Base-by-base conservation (phyloP, 164 flowering plant species). In the Dillenia suffruticosa region DNA sequence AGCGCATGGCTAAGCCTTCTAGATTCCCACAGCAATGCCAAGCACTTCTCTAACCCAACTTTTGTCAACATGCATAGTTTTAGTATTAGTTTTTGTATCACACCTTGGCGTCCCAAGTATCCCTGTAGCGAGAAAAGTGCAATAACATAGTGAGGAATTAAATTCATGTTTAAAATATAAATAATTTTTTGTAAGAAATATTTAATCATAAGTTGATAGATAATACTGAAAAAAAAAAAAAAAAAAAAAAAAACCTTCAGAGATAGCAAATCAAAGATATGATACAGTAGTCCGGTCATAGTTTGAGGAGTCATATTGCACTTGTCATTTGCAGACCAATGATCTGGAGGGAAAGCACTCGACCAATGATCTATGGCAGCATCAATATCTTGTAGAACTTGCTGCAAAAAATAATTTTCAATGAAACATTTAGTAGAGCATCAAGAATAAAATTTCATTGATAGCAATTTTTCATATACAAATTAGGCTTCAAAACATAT, bases 1-100 rank as follows among this genome's bases (percentile, higher is more conserved):
- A 94, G 86, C 3, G 86, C 83, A 79, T 94, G 99, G 51, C 69
- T 78, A 40, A 86, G 82, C 79, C 96, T 84, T 74, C 90, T 82
- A 63, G 73, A 71, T 63, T 77, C 77, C 96, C 99, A 91, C 50
- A 94, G 69, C 64, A 72, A 44, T 24, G 84, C 64, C 59, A 90
- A 52, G 57, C 76, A 74, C 57, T 73, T 80, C 56, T 77, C 82
- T 16, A 69, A 16, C 22, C 85, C 62, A 40, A 84, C 53, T 59
- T 82, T 81, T 71, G 78, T 86, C 78, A 66, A 58, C 58, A 74
- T 73, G 54, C 74, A 80, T 12, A 86, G 59, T 72, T 69, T 74
- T 58, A 87, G 66, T 63, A 94, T 72, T 57, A 86, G 69, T 71
- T 77, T 73, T 63, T 72, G 79, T 54, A 87, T 71, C 47, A 79